phyloP scores from a whole-genome alignment of 768 basidiomycete genomes.

The Tephrocybe sp. region DNA sequence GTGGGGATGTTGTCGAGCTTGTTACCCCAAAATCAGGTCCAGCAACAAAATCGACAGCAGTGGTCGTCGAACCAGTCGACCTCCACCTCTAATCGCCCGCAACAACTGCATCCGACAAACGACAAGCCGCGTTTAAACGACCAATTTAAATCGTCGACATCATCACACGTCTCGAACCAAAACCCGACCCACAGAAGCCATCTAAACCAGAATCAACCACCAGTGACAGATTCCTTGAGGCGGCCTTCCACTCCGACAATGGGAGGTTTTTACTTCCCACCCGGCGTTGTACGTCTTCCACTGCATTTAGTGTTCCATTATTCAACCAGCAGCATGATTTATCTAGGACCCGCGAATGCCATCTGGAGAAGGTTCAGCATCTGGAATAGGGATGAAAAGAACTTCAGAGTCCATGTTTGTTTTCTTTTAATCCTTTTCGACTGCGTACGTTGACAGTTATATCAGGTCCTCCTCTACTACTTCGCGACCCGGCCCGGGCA shows the following conservation, averaged over 20 bases:
- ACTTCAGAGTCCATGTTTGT: slow-evolving; percentile 31
- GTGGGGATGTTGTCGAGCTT: slow-evolving; percentile 9
- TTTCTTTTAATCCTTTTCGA: neutral
- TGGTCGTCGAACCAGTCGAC: neutral
- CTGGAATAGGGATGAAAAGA: slow-evolving; percentile 28
- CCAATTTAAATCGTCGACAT: neutral
- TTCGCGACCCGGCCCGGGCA: slow-evolving; percentile 28
- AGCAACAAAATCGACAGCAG: neutral
- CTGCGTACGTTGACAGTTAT: slow-evolving; percentile 1
- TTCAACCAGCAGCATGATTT: neutral
- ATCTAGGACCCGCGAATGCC: slow-evolving; percentile 16
- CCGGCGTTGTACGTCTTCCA: slow-evolving; percentile 38
- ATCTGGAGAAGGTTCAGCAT: slow-evolving; percentile 11
- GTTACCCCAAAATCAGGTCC: slow-evolving; percentile 4
- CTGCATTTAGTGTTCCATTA: neutral
- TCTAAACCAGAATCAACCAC: slow-evolving; percentile 18
- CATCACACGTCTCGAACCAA: slow-evolving; percentile 4
- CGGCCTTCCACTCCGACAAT: slow-evolving; percentile 34
- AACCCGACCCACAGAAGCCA: slow-evolving; percentile 8
- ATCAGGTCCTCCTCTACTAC: slow-evolving; percentile 19
- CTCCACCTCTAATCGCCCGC: neutral
- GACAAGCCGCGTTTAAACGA: neutral
- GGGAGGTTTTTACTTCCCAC: slow-evolving; percentile 50
- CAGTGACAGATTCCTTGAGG: slow-evolving; percentile 1
- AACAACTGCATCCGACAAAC: no score